Conservation (phyloP, 2,329 filamentous ascomycete species). For the Fusarium foetens region DNA sequence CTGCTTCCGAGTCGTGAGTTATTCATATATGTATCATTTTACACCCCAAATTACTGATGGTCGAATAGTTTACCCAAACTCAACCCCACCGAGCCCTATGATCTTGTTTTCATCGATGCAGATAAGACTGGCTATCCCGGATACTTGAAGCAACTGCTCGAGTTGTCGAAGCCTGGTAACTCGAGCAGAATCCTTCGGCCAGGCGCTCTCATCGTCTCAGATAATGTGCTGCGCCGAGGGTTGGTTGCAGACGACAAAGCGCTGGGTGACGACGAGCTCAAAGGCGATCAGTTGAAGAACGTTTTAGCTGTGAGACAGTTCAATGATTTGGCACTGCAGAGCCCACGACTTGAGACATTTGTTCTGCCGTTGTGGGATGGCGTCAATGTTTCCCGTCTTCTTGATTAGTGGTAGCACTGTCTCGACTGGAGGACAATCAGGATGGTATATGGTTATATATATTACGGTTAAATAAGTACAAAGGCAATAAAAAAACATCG, state of each 20-base stretch:
- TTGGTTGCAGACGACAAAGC: conserved; percentile 56
- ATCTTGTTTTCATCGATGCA: conserved; percentile 65
- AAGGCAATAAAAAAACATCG: background rate
- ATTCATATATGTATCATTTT: too few species aligned
- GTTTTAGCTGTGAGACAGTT: conserved; percentile 49
- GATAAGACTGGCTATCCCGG: conserved; percentile 62
- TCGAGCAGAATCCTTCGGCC: conserved; percentile 56
- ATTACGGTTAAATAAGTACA: conserved; percentile 12
- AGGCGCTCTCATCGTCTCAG: conserved; percentile 63
- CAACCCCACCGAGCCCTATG: conserved; percentile 53
- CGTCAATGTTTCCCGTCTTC: conserved; percentile 51
- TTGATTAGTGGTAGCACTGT: conserved; percentile 45
- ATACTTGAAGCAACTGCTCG: conserved; percentile 59
- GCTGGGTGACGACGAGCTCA: conserved; percentile 26
- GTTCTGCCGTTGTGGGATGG: conserved; percentile 58
- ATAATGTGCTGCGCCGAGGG: conserved; percentile 63
- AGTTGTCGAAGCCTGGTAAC: conserved; percentile 52
- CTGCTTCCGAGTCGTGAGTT: conserved; percentile 58
- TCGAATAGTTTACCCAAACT: conserved; percentile 46
- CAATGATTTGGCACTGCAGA: conserved; percentile 49
- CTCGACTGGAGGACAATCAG: background rate
- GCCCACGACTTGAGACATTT: conserved; percentile 53
- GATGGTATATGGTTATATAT: background rate
- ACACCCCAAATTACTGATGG: background rate
- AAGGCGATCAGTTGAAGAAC: conserved; percentile 30